Conservation (phyloP, 2,329 filamentous ascomycete genomes). For the Exophiala sideris region DNA sequence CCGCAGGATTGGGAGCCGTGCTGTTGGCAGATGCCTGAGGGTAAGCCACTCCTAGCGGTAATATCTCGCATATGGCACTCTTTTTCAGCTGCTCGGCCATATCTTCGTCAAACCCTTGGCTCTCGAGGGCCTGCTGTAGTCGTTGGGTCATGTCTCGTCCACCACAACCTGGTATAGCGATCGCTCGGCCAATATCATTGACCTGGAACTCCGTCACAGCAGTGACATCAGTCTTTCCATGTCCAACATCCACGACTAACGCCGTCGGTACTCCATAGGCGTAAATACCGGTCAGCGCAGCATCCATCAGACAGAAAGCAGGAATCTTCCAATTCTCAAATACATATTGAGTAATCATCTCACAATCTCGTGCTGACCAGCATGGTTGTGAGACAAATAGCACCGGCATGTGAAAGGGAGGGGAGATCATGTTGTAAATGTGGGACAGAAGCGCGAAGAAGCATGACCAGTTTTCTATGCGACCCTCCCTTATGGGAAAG, state of each 20-base stretch:
- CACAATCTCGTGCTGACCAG: conserved; percentile 85
- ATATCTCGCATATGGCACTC: conserved; percentile 60
- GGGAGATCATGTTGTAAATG: conserved; percentile 83
- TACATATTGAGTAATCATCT: conserved; percentile 85
- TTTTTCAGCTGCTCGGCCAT: conserved; percentile 66
- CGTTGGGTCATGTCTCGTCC: conserved; percentile 81
- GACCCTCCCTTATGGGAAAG: conserved; percentile 77
- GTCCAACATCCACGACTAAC: conserved; percentile 87
- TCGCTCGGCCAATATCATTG: conserved; percentile 63
- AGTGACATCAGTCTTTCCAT: conserved; percentile 87
- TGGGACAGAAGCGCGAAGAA: conserved; percentile 93
- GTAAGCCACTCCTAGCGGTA: conserved; percentile 53
- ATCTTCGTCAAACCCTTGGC: conserved; percentile 56
- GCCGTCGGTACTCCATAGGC: conserved; percentile 79
- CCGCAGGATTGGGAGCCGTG: conserved; percentile 50
- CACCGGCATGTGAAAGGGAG: conserved; percentile 90
- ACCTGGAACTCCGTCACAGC: conserved; percentile 81
- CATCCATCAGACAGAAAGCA: conserved; percentile 84
- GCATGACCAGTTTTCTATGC: conserved; percentile 84
- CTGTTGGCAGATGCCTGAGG: conserved; percentile 42
- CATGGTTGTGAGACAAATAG: conserved; percentile 84
- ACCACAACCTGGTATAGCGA: conserved; percentile 66
- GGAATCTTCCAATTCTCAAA: conserved; percentile 98
- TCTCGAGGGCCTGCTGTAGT: conserved; percentile 62
- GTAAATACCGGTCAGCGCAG: conserved; percentile 74